Base-by-base conservation (phyloP, 1,284 basidiomycete genomes). In the Puccinia hordei region DNA sequence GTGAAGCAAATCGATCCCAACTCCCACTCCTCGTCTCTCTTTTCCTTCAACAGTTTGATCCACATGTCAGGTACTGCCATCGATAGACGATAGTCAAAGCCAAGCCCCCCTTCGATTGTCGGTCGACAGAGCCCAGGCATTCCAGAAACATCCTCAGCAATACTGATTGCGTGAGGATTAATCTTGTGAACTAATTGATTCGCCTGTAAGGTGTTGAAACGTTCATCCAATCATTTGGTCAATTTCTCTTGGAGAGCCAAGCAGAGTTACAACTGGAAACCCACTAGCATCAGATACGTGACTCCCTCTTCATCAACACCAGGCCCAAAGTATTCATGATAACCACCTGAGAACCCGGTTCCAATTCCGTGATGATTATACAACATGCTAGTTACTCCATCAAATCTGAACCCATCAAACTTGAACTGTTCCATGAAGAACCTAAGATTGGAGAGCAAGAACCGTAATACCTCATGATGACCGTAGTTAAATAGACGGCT, bases 61-160 rank as follows among this genome's bases (percentile, higher is more conserved):
- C 95, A 99, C 95, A 98, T 98, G 86, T 99, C 96, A 5, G 96
- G 96, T 72, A 99, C 90, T 12, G 96, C 96, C 96, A 99, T 99
- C 33, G 94, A 94, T 66, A 99, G 88, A 27, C 96, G 91, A 86
- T 98, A 99, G 87, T 99, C 96, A 86, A 99, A 99, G 0, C 96
- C 96, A 72, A 99, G 88, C 33, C 96, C 96, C 65, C 96, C 96
- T 82, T 92, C 89, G 27, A 87, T 84, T 35, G 92, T 91, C 0
- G 94, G 91, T 22, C 90, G 88, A 84, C 96, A 92, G 27, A 99
- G 90, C 0, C 97, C 91, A 0, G 96, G 96, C 96, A 99, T 99
- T 30, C 96, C 96, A 15, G 94, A 97, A 27, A 96, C 96, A 84
- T 99, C 96, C 86, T 99, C 96, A 15, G 96, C 96, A 82, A 99